Evolutionary conservation across 495 filamentous ascomycete species (phyloP), one percentile per base, ranked within the genome.

Genomic region (Haplographium delicatum): DNA sequence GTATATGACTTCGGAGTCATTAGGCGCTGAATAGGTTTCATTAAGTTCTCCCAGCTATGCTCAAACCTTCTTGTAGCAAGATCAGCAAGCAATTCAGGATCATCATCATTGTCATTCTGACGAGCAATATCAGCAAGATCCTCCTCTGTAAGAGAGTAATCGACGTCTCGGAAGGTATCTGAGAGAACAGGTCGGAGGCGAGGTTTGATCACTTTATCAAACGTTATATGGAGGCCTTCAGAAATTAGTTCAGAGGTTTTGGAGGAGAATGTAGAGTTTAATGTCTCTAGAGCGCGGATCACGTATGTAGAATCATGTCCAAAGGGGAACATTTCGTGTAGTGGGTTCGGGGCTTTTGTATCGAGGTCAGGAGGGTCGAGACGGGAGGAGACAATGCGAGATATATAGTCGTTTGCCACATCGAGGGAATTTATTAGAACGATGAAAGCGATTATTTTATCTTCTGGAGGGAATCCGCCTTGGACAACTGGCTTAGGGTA

Each of bases 381-480:
- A 43, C 83, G 79, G 34, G 79, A 73, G 35, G 81, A 71, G 44
- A 96, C 80, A 57, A 98, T 96, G 38, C 91, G 89, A 28, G 81
- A 78, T 45, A 90, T 75, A 66, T 98, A 98, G 60, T 96, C 89
- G 50, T 85, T 83, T 11, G 87, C 83, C 19, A 95, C 73, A 65
- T 97, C 93, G 20, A 98, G 80, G 62, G 91, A 95, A 72, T 98
- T 98, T 62, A 95, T 88, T 23, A 96, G 80, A 9, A 97, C 83
- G 7, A 96, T 81, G 68, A 97, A 97, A 3, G 82, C 67, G 49
- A 96, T 75, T 40, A 91, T 81, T 46, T 83, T 85, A 48, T 89
- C 81, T 62, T 97, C 93, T 0, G 88, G 84, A 1, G 91, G 91
- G 35, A 87, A 69, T 9, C 78, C 82, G 35, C 89, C 89, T 61